Conservation (phyloP, 208 protist species). For the Phytomonas sp. region DNA sequence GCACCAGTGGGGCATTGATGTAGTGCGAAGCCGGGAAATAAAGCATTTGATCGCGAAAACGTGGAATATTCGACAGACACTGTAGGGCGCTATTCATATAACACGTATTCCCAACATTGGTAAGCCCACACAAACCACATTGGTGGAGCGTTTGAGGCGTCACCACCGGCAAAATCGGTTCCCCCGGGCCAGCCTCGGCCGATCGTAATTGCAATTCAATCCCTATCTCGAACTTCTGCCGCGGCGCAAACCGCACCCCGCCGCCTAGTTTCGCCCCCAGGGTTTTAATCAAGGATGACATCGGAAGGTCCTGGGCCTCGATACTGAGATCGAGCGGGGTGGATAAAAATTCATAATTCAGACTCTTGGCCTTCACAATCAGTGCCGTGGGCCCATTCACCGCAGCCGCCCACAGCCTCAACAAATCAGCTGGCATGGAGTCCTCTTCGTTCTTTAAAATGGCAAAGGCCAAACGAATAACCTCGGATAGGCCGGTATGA, state of each 20-base stretch:
- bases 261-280: not conserved
- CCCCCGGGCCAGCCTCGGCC: constrained; percentile 7
- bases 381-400: constrained; percentile 15
- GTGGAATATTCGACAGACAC: constrained; percentile 70
- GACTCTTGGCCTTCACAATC: not conserved
- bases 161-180: constrained; percentile 13
- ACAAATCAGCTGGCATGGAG: constrained; percentile 19
- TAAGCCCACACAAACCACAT: constrained; percentile 66
- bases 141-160: constrained; percentile 20
- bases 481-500: constrained; percentile 31
- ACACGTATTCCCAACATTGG: constrained; percentile 89
- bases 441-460: constrained; percentile 20
- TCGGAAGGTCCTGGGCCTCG: not conserved
- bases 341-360: not conserved
- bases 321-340: not conserved
- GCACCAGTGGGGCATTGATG: constrained; percentile 32
- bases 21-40: constrained; percentile 50
- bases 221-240: constrained; percentile 14
- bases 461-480: constrained; percentile 29
- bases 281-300: not conserved
- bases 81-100: constrained; percentile 91
- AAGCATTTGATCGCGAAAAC: constrained; percentile 68
- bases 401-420: constrained; percentile 27
- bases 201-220: constrained; percentile 18
- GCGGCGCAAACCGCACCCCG: not conserved